Percentiles rank a stretch among this genome's conserved stretches.
Evolutionary conservation across 805 yeast genomes (phyloP).

Genomic region (Schwanniomyces sp.): DNA sequence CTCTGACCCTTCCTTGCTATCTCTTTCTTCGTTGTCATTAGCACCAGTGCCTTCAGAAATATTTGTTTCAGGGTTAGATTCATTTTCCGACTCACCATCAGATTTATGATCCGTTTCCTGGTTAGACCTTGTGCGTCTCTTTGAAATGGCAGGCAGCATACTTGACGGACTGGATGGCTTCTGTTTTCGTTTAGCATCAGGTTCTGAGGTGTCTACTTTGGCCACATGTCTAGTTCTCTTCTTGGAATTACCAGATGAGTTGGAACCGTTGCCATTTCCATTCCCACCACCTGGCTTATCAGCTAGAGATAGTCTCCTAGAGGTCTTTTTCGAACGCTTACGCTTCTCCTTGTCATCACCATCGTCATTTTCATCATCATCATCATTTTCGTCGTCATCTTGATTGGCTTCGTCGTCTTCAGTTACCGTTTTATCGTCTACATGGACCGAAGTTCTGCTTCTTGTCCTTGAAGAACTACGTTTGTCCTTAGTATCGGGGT

Average conservation of each 20-base stretch:
- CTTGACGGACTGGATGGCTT: constrained; percentile 11
- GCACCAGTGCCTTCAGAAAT: neutral
- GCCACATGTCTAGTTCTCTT: constrained; percentile 14
- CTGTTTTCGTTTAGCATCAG: constrained; percentile 10
- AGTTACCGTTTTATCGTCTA: constrained; percentile 2
- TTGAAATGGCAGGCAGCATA: constrained; percentile 5
- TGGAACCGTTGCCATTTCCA: neutral
- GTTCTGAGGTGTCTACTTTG: constrained; percentile 9
- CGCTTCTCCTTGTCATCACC: constrained; percentile 13
- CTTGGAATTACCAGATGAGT: constrained; percentile 6
- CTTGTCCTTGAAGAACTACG: constrained; percentile 3
- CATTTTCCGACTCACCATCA: constrained; percentile 3
- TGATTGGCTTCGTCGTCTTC: constrained; percentile 2
- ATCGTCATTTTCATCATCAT: constrained; percentile 12
- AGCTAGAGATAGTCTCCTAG: constrained; percentile 6
- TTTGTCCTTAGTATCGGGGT: neutral
- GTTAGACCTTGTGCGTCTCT: constrained; percentile 12
- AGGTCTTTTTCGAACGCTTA: constrained; percentile 7
- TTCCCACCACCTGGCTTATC: constrained; percentile 1
- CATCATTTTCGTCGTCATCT: constrained; percentile 6
- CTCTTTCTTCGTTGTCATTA: neutral
- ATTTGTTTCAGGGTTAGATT: neutral
- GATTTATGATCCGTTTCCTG: constrained; percentile 8
- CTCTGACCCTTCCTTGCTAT: neutral
- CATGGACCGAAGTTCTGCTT: constrained; percentile 3